phyloP scores from a whole-genome alignment of 257 asterid genomes.

The Przewalskia tangutica region DNA sequence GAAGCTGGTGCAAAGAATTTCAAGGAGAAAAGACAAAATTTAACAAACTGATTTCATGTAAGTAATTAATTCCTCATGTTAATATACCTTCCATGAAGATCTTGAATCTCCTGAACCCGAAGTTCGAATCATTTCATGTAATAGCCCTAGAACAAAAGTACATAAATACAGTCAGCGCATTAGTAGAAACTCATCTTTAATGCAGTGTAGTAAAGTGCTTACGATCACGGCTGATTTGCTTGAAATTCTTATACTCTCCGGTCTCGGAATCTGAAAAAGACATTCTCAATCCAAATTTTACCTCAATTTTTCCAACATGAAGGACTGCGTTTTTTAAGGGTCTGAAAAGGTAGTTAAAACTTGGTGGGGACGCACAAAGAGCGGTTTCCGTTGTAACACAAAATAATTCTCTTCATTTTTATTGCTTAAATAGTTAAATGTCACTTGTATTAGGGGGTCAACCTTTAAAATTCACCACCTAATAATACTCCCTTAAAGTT shows the following conservation, averaged over 20 bases:
- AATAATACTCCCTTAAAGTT: no score
- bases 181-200: neutral
- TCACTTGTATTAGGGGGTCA: no score
- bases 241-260: constrained; percentile 82
- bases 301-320: neutral
- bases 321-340: constrained; percentile 25
- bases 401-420: no score
- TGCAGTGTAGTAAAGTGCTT: constrained; percentile 12
- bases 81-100: constrained; percentile 89
- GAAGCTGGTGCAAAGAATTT: neutral
- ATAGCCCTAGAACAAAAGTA: constrained; percentile 44
- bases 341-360: constrained; percentile 8
- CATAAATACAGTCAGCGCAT: constrained; percentile 3
- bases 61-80: neutral
- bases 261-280: constrained; percentile 82
- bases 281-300: constrained; percentile 23
- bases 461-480: no score
- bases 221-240: constrained; percentile 87
- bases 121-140: constrained; percentile 80
- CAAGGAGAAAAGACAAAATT: neutral
- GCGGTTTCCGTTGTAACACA: no score
- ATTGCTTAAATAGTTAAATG: no score
- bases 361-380: constrained; percentile 71
- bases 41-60: neutral
- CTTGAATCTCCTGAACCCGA: constrained; percentile 56